Percentiles rank a stretch among this genome's conserved stretches.
These are phyloP conservation scores for Aspergillus panamensis DNA, from an alignment of 495 filamentous ascomycete species.

Conservation along the genomic window DNA sequence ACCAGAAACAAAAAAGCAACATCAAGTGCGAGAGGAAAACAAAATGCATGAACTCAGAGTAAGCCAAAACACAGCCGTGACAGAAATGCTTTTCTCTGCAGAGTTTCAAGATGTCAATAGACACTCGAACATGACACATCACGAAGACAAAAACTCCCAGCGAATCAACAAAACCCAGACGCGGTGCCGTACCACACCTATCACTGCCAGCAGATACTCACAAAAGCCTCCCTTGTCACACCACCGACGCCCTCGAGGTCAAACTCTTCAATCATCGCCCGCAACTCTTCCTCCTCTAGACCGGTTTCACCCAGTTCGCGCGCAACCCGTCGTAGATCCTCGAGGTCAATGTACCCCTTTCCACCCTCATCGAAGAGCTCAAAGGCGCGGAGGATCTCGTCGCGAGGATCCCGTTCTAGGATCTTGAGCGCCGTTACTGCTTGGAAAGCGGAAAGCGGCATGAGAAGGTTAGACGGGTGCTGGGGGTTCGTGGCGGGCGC, in stretches of 20 bases:
- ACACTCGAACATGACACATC: slow-evolving; percentile 7
- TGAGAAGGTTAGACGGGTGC: slow-evolving; percentile 55
- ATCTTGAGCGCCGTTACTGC: slow-evolving; percentile 77
- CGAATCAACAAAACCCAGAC: slow-evolving; percentile 1
- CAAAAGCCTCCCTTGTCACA: slow-evolving; percentile 87
- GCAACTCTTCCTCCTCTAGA: slow-evolving; percentile 86
- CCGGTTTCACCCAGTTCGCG: slow-evolving; percentile 85
- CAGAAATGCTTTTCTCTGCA: neutral
- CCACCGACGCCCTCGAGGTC: slow-evolving; percentile 89
- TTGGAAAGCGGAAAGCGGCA: slow-evolving; percentile 72
- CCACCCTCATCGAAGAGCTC: slow-evolving; percentile 76
- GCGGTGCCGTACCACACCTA: neutral
- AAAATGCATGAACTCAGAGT: slow-evolving; percentile 13
- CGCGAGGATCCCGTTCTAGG: slow-evolving; percentile 73
- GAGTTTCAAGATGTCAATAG: neutral
- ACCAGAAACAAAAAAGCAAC: neutral
- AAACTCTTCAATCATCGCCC: slow-evolving; percentile 98
- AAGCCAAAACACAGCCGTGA: slow-evolving; percentile 9
- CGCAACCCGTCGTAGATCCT: slow-evolving; percentile 83
- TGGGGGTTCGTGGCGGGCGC: slow-evolving; percentile 38
- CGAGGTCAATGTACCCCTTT: slow-evolving; percentile 81
- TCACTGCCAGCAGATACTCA: slow-evolving; percentile 68
- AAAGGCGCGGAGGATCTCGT: slow-evolving; percentile 90
- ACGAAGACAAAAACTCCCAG: neutral
- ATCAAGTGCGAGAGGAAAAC: slow-evolving; percentile 5